Conservation (phyloP, 1,139 yeast species). For the Candida smagusa region DNA sequence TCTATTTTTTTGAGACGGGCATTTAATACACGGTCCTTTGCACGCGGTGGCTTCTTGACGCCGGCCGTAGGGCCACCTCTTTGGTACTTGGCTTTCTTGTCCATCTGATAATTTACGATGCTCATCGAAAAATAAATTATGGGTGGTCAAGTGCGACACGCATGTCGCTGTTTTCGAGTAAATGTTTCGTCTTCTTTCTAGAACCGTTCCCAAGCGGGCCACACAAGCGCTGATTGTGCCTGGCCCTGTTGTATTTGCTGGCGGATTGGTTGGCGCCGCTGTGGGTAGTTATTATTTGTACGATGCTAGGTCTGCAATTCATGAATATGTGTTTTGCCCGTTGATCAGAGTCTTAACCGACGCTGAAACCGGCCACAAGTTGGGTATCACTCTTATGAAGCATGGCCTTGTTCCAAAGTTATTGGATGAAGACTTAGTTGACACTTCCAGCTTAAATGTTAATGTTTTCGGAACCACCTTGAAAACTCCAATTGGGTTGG, state of each 20-base stretch:
- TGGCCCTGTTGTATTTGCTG: conserved; percentile 6
- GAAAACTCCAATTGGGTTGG: conserved; percentile 82
- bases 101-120: conserved; percentile 3
- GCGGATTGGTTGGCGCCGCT: conserved; percentile 8
- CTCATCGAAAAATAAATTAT: conserved; percentile 4
- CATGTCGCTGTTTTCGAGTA: neutral
- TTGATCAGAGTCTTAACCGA: conserved; percentile 65
- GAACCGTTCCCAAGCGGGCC: conserved; percentile 4
- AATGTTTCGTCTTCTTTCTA: conserved; percentile 7
- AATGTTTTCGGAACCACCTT: conserved; percentile 62
- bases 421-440: conserved; percentile 45
- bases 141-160: too few species aligned
- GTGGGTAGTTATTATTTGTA: conserved; percentile 45
- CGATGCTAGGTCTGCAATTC: conserved; percentile 81
- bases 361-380: conserved; percentile 80
- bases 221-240: conserved; percentile 7
- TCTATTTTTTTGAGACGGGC: conserved; percentile 68
- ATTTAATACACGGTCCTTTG: conserved; percentile 61
- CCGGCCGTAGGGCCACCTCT: conserved; percentile 12
- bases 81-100: conserved; percentile 17
- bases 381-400: conserved; percentile 71
- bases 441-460: conserved; percentile 54
- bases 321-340: conserved; percentile 80
- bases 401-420: conserved; percentile 66
- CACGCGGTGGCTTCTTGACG: conserved; percentile 41